These are phyloP conservation scores for Hypoxylon sp. DNA, from an alignment of 2,329 filamentous ascomycete species.

Conservation along the genomic window DNA sequence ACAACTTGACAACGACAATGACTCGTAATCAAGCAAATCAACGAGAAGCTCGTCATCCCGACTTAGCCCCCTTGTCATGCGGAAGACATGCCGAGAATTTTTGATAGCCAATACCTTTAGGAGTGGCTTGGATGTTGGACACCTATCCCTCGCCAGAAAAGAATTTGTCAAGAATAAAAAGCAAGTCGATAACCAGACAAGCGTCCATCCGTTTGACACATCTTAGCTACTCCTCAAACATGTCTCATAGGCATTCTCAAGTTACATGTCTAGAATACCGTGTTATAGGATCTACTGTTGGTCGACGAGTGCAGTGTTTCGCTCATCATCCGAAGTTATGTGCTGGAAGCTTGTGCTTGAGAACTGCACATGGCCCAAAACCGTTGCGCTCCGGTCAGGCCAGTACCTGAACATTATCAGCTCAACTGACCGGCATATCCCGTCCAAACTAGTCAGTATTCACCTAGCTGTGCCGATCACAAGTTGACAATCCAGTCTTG, in stretches of 20 bases:
- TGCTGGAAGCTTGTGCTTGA: background rate
- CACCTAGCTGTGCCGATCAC: slow-evolving; percentile 32
- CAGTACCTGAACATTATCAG: slow-evolving; percentile 12
- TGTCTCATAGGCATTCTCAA: slow-evolving; percentile 8
- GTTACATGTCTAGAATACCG: background rate
- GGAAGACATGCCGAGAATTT: background rate
- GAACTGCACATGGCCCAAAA: background rate
- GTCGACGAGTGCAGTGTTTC: background rate
- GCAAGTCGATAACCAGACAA: slow-evolving; percentile 17
- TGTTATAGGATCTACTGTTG: background rate
- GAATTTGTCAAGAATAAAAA: slow-evolving; percentile 26
- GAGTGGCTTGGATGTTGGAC: slow-evolving; percentile 5
- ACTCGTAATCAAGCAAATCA: slow-evolving; percentile 13
- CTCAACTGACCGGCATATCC: slow-evolving; percentile 23
- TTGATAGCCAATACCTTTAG: background rate
- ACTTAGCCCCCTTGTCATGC: background rate
- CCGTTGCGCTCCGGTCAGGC: background rate
- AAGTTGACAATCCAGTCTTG: slow-evolving; percentile 24
- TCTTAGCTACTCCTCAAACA: slow-evolving; percentile 8
- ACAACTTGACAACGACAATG: slow-evolving; percentile 17
- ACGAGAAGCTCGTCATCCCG: background rate
- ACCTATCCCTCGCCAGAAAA: slow-evolving; percentile 22
- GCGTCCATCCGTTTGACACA: slow-evolving; percentile 1
- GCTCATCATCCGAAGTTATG: background rate
- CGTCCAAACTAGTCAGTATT: slow-evolving; percentile 29